Evolutionary conservation across 257 asterid genomes (phyloP), one percentile per base, ranked within the genome.

Genomic region (Ajuga chamaepitys): DNA sequence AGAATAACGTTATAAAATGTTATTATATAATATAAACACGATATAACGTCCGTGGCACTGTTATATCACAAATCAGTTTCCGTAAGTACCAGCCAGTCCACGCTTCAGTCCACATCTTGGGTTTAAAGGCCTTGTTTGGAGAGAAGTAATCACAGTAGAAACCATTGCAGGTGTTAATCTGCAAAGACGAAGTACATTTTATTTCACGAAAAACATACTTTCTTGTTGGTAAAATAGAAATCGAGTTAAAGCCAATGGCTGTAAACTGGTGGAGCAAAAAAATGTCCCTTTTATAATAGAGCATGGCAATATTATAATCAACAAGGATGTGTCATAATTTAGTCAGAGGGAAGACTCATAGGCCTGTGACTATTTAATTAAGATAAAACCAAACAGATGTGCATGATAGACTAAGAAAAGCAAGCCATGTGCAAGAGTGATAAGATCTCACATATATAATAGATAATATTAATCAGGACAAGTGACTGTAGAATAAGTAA

Each of bases 21-120:
- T 54, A 55, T 25, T 44, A 48, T 25, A 45, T 50, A 55, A 37
- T 1, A 34, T 40, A 12, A 46, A 57, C 12, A n/a, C n/a, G n/a
- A n/a, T n/a, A n/a, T n/a, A 17, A 35, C 8, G 11, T 40, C 16
- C 14, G 61, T 18, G 37, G 7, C 5, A 63, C 55, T 5, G 35
- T 9, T 17, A 10, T 1, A 42, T 20, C 9, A 21, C 1, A 7
- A 56, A 62, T 45, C 9, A 20, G 59, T 37, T 44, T 30, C 61
- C 41, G 18, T 63, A 45, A 22, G 59, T 77, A 86, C 98, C 98
- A 93, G 77, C 97, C 98, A 60, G 96, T 93, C 97, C 98, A 93
- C 24, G 97, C 97, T 85, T 93, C 98, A 4, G 98, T 93, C 98
- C 98, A 93, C 82, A 93, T 87, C 86, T 93, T 93, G 4, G 98